A percentile compares a stretch with the other conserved stretches of the same genome.
Conservation (phyloP, 352 stramenopile species). For the Salisapilia sapeloensis region DNA sequence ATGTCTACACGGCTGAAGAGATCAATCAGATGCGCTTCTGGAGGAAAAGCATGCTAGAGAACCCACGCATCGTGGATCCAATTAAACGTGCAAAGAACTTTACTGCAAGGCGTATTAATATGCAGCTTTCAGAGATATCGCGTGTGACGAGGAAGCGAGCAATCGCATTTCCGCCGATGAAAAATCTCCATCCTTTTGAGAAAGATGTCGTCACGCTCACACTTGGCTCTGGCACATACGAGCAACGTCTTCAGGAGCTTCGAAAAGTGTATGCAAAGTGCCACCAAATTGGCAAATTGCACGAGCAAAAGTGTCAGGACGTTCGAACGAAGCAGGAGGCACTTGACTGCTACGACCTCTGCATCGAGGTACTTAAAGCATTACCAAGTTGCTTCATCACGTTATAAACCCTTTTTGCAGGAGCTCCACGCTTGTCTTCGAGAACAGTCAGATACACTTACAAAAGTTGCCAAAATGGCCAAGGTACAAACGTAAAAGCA, state of each 20-base stretch:
- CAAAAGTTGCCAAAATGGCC: conserved; percentile 10
- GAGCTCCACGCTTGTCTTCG: not conserved
- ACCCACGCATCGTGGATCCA: conserved; percentile 58
- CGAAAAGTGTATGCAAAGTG: conserved; percentile 58
- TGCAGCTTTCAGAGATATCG: conserved; percentile 58
- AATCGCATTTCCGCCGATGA: conserved; percentile 59
- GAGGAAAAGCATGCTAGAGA: conserved; percentile 46
- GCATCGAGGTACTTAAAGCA: conserved; percentile 29
- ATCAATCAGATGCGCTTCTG: conserved; percentile 83
- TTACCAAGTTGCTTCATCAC: not conserved
- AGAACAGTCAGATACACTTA: conserved; percentile 10
- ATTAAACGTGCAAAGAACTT: conserved; percentile 72
- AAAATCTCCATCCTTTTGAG: conserved; percentile 67
- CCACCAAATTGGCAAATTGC: conserved; percentile 60
- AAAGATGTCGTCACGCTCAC: conserved; percentile 74
- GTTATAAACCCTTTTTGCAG: not conserved
- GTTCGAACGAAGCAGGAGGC: conserved; percentile 70
- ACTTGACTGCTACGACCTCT: conserved; percentile 48
- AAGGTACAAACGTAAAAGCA: conserved; percentile 4
- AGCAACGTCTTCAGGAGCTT: conserved; percentile 54
- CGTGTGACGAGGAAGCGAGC: conserved; percentile 48
- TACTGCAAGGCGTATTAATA: conserved; percentile 66
- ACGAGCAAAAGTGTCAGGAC: conserved; percentile 45
- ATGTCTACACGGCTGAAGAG: conserved; percentile 61
- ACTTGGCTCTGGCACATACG: conserved; percentile 48